phyloP scores from a whole-genome alignment of 2,329 filamentous ascomycete genomes.

The Penicillium sp. region DNA sequence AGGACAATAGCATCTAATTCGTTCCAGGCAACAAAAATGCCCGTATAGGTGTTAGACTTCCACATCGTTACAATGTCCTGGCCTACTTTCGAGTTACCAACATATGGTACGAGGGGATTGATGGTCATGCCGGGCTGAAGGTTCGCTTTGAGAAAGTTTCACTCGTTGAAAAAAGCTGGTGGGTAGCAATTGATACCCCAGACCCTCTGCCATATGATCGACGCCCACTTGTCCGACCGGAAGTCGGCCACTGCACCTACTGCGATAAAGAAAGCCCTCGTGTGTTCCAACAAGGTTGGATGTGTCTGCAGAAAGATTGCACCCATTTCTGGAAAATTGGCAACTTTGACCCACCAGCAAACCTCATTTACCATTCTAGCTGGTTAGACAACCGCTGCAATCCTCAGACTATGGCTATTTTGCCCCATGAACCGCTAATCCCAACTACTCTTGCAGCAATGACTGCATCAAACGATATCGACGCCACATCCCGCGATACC shows the following conservation, averaged over 20 bases:
- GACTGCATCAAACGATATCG: not conserved
- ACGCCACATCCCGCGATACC: conserved; percentile 52
- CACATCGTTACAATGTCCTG: conserved; percentile 64
- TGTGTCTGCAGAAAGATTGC: conserved; percentile 60
- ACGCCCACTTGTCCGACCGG: conserved; percentile 28
- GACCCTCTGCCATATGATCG: conserved; percentile 30
- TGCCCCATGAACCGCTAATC: not conserved
- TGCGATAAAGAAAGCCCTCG: conserved; percentile 42
- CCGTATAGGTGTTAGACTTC: conserved; percentile 40
- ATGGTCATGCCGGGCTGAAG: conserved; percentile 49
- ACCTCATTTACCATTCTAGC: conserved; percentile 52
- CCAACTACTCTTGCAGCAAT: not conserved
- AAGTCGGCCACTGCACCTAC: conserved; percentile 34
- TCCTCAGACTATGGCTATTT: conserved; percentile 29
- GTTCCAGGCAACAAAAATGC: not conserved
- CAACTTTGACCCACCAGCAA: conserved; percentile 28
- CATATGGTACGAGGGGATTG: conserved; percentile 64
- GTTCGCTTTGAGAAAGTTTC: conserved; percentile 68
- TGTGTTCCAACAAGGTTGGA: conserved; percentile 54
- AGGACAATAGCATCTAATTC: not conserved
- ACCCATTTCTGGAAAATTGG: conserved; percentile 55
- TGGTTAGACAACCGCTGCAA: conserved; percentile 59
- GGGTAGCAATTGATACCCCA: conserved; percentile 45
- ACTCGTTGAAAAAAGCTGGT: conserved; percentile 57
- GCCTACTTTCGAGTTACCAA: conserved; percentile 69